Evolutionary conservation across 2,329 filamentous ascomycete genomes (phyloP), one percentile per base, ranked within the genome.

Genomic region (Magnaporthiopsis incrustans): DNA sequence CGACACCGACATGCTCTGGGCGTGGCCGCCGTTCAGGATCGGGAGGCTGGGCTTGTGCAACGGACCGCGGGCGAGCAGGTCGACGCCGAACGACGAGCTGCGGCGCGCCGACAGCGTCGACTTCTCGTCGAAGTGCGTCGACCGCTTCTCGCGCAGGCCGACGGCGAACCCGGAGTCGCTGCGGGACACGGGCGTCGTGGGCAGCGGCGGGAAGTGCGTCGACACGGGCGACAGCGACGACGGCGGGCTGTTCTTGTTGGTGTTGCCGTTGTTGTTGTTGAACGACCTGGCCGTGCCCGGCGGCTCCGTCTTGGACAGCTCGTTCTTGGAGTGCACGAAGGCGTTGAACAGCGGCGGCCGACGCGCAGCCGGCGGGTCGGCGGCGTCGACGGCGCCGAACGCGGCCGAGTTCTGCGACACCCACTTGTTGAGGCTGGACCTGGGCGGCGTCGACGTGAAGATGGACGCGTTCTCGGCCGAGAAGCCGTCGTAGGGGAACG

Each of bases 131-230:
- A 98, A 97, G 73, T 97, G 92, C 1, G 91, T 93, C 3, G 95
- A 98, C 62, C 94, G 86, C 79, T 98, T 99, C 77, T 98, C 95
- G 38, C 92, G 87, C 65, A 99, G 80, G 91, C 96, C 25, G 90
- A 87, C 89, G 64, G 97, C 80, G 75, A 95, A 96, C 1, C 92
- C 94, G 5, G 94, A 97, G 73, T 99, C 95, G 71, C 89, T 96
- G 22, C 92, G 85, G 7, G 92, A 96, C n/a, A 90, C 85, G 0
- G 91, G 89, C 3, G 91, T 94, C 3, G 84, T 84, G 4, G 90
- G 89, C 61, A 91, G 79, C 0, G 87, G 85, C 11, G 91, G 89
- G 73, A 96, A 97, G 69, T 85, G 86, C 44, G 84, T 84, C 2
- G 91, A 96, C 1, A 90, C 82, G 3, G 93, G 92, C 0, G 93